Percentiles rank a stretch among this genome's conserved stretches.
Evolutionary conservation across 2,329 filamentous ascomycete species (phyloP).

Genomic region (Neonectria coccinea): DNA sequence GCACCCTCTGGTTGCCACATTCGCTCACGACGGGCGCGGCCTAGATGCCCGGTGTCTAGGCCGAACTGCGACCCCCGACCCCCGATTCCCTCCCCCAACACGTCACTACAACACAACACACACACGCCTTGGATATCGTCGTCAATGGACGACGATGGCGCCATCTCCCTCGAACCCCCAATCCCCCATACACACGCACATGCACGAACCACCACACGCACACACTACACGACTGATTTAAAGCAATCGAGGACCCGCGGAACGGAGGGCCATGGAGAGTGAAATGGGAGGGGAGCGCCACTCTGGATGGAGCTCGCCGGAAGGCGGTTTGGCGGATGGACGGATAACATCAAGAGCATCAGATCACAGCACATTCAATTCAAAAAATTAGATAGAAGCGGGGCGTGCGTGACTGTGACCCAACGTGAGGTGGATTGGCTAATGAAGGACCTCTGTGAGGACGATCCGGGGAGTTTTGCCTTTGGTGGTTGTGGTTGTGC

Average conservation of each 20-base stretch:
- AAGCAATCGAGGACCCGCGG: constrained; percentile 35
- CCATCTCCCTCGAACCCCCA: constrained; percentile 25
- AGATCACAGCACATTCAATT: constrained; percentile 43
- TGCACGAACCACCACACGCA: constrained; percentile 22
- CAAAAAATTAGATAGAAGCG: constrained; percentile 44
- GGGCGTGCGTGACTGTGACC: background rate
- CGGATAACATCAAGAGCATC: constrained; percentile 45
- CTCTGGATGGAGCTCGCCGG: constrained; percentile 29
- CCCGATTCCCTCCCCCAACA: constrained; percentile 27
- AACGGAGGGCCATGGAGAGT: constrained; percentile 38
- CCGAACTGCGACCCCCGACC: constrained; percentile 25
- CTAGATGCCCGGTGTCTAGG: constrained; percentile 21
- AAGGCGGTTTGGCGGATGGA: constrained; percentile 41
- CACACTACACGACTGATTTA: constrained; percentile 29
- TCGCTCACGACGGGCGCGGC: constrained; percentile 27
- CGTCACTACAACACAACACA: constrained; percentile 35
- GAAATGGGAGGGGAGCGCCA: constrained; percentile 38
- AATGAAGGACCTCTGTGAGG: background rate
- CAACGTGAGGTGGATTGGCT: background rate
- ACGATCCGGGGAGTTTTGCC: constrained; percentile 2
- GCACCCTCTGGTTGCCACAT: constrained; percentile 23
- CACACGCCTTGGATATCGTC: constrained; percentile 30
- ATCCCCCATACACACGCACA: constrained; percentile 33
- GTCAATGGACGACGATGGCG: constrained; percentile 21
- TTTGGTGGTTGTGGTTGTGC: constrained; percentile 9